These are phyloP conservation scores for Dendrobium officinale DNA, from an alignment of 106 monocot genomes.

Conservation along the genomic window DNA sequence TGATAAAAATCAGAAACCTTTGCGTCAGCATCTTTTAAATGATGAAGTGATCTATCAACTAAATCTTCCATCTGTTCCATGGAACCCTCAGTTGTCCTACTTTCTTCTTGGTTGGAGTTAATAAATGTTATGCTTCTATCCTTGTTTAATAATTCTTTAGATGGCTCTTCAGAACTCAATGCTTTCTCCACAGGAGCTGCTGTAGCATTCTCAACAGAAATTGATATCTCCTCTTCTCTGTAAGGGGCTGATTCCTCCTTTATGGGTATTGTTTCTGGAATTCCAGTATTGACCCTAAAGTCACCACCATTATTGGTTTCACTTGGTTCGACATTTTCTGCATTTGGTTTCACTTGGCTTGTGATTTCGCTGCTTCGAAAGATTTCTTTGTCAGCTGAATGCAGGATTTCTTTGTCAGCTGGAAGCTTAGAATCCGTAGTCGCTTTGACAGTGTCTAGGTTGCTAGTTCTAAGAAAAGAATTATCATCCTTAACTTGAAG, in stretches of 20 bases:
- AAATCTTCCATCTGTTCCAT: conserved; percentile 11
- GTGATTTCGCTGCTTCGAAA: conserved; percentile 14
- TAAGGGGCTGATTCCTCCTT: conserved; percentile 13
- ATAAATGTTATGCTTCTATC: conserved; percentile 3
- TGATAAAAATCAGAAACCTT: conserved; percentile 5
- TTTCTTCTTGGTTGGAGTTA: background rate
- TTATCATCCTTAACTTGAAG: conserved; percentile 20
- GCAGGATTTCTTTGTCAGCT: conserved; percentile 9
- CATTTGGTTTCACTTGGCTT: conserved; percentile 15
- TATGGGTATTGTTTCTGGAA: conserved; percentile 11
- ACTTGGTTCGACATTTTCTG: conserved; percentile 14
- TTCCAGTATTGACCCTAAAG: conserved; percentile 8
- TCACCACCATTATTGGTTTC: conserved; percentile 11
- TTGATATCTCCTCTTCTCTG: conserved; percentile 23
- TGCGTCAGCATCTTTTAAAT: no score
- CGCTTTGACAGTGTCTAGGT: conserved; percentile 7
- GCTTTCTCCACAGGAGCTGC: conserved; percentile 17
- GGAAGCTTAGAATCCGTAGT: conserved; percentile 17
- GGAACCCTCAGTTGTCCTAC: conserved; percentile 12
- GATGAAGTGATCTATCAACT: no score
- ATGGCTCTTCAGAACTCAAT: conserved; percentile 10
- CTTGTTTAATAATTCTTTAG: conserved; percentile 5
- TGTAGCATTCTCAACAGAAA: conserved; percentile 5
- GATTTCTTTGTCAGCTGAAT: conserved; percentile 14
- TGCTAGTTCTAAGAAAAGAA: conserved; percentile 11